Base-by-base conservation (phyloP, 768 basidiomycete species). In the Mycena vulgaris region DNA sequence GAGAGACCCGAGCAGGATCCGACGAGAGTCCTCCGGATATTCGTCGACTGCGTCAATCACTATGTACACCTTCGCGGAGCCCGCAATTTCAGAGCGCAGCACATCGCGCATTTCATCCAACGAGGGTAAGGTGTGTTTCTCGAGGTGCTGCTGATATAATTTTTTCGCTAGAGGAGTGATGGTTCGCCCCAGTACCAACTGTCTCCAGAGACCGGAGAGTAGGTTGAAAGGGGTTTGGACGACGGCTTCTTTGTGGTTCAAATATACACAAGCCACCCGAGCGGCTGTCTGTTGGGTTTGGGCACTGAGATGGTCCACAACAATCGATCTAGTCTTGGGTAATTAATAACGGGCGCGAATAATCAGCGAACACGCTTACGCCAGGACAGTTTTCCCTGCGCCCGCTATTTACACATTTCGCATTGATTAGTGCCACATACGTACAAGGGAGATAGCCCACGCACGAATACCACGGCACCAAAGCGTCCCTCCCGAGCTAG, bases 321-420 rank as follows among this genome's bases (percentile, higher is more conserved):
- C 49, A 31, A 40, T 21, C 30, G 66, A 68, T 11, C 66, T 68
- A 45, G 19, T 21, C 5, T 45, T 37, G 14, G 14, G 14, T 45
- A 4, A n/a, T 2, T 10, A 45, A 45, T 21, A 45, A 5, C 42
- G 42, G 21, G 21, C 21, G 42, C 10, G 21, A 45, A 5, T 6
- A 2, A 45, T n/a, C 21, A 45, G 21, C 6, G 3, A 45, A 19
- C 6, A 45, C 42, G 42, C 42, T 37, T 37, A 45, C 42, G 10
- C 42, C 3, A 45, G 42, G 42, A 45, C 42, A 45, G 42, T 45
- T 21, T 45, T 45, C 21, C 42, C 42, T n/a, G 42, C 42, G 3
- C 42, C 42, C 5, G 42, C 42, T 45, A 10, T 45, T 19, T 14
- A 45, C 35, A 45, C 37, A 17, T 23, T 57, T 27, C 40, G 6